Conservation (phyloP, 306 rosid genomes). For the Pyrus pyrifolia region DNA sequence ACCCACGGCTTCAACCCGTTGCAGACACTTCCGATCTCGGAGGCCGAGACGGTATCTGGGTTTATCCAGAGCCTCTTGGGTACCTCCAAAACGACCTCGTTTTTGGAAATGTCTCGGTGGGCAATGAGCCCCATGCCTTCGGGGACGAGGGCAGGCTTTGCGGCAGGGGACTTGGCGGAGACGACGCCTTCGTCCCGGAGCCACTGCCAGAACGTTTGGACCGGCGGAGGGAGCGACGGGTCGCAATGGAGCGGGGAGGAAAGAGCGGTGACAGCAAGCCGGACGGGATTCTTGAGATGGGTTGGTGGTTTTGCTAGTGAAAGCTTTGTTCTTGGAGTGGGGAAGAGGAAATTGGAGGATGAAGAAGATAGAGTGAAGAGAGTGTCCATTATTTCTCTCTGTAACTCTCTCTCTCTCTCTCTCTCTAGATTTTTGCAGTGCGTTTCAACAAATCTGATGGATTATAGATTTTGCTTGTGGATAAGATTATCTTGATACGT, state of each 20-base stretch:
- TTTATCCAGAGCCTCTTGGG: conserved; percentile 91
- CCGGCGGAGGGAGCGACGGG: conserved; percentile 45
- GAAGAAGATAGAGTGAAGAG: conserved; percentile 23
- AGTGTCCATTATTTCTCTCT: conserved; percentile 25
- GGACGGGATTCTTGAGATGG: background rate
- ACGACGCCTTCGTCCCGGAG: conserved; percentile 71
- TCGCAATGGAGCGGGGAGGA: conserved; percentile 45
- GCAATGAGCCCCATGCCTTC: conserved; percentile 83
- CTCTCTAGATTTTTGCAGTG: background rate
- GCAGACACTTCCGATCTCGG: conserved; percentile 74
- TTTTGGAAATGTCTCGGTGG: conserved; percentile 48
- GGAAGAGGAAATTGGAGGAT: conserved; percentile 22
- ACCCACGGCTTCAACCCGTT: conserved; percentile 84
- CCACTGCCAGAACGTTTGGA: conserved; percentile 85
- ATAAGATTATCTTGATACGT: background rate
- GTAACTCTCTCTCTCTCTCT: background rate
- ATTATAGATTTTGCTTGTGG: background rate
- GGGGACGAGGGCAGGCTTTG: conserved; percentile 58
- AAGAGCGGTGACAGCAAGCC: conserved; percentile 20
- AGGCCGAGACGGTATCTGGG: conserved; percentile 81
- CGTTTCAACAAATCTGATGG: background rate
- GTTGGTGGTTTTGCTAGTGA: conserved; percentile 5
- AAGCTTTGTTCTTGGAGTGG: conserved; percentile 1
- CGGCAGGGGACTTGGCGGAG: conserved; percentile 68
- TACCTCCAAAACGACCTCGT: conserved; percentile 84